Percentiles rank a stretch among this genome's conserved stretches.
Conservation (phyloP, 2,329 filamentous ascomycete genomes). For the Septoria linicola region DNA sequence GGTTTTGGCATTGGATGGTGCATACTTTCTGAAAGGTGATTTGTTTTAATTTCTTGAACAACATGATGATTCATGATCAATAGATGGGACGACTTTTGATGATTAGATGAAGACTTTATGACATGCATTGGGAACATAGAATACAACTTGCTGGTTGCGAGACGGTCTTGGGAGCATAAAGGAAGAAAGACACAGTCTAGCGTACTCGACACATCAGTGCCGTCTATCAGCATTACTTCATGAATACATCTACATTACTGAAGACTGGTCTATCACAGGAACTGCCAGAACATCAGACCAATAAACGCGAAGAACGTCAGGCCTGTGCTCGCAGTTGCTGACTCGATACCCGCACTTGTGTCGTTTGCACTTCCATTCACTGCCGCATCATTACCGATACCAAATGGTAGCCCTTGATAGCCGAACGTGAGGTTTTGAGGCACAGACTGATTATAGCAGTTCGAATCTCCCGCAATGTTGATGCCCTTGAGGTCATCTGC, state of each 20-base stretch:
- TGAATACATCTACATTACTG: neutral
- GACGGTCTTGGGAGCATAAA: no score
- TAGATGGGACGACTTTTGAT: no score
- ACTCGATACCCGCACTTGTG: constrained; percentile 4
- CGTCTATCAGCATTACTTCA: neutral
- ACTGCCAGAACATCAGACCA: constrained; percentile 27
- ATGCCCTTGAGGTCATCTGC: constrained; percentile 66
- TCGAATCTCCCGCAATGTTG: constrained; percentile 66
- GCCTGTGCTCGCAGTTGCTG: constrained; percentile 15
- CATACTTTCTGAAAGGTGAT: no score
- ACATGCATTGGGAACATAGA: no score
- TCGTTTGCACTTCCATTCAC: constrained; percentile 31
- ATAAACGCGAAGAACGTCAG: constrained; percentile 27
- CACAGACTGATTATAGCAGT: constrained; percentile 65
- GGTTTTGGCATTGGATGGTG: no score
- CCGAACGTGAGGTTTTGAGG: constrained; percentile 71
- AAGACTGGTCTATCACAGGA: constrained; percentile 20
- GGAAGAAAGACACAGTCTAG: no score
- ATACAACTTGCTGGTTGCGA: no score
- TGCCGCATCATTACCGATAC: constrained; percentile 23
- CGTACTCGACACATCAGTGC: no score
- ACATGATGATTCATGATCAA: no score
- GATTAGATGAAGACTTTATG: no score
- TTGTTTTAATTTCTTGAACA: no score
- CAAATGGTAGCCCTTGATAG: constrained; percentile 53